Base-by-base conservation (phyloP, 2,329 filamentous ascomycete genomes). In the Arthrobotrys conoides region DNA sequence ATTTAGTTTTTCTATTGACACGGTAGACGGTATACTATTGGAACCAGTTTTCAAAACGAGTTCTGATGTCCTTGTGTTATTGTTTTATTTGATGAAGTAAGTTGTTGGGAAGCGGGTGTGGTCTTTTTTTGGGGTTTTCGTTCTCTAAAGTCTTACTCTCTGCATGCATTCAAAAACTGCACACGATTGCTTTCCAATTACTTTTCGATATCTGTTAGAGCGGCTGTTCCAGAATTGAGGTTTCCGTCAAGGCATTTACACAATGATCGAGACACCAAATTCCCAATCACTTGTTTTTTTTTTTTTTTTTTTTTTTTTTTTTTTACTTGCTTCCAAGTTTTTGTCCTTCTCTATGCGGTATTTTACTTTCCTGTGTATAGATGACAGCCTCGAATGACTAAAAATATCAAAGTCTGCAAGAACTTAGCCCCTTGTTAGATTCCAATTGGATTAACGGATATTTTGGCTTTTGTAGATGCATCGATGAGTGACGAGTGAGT, bases 341-440 rank as follows among this genome's bases (percentile, higher is more conserved):
- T 77, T 63, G 76, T 51, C 59, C 63, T 24, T 55, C 41, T 76
- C 64, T 69, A 65, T 76, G 66, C 68, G 73, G 76, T 75, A 76
- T 78, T n/a, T 70, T 61, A 59, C 53, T 64, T 72, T 41, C n/a
- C 18, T 61, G 71, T 80, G 57, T 77, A 77, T 71, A 77, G 73
- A 77, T 77, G 73, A 70, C 66, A 77, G 61, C 51, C 53, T 67
- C 20, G 49, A 77, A 77, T 77, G 67, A 77, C 73, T 59, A 77
- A 77, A 77, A 76, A 71, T 71, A 77, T 51, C 61, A 61, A 44
- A n/a, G 65, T 70, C 51, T 59, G 63, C 59, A 66, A 73, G 69
- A 67, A 61, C 66, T 61, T 16, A 53, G 18, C 61, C 65, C 48
- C 27, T 67, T 55, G 65, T 73, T 65, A 53, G 61, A 61, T 61